phyloP scores from a whole-genome alignment of 2,329 filamentous ascomycete genomes.

The Gnomoniopsis smithogilvyi region DNA sequence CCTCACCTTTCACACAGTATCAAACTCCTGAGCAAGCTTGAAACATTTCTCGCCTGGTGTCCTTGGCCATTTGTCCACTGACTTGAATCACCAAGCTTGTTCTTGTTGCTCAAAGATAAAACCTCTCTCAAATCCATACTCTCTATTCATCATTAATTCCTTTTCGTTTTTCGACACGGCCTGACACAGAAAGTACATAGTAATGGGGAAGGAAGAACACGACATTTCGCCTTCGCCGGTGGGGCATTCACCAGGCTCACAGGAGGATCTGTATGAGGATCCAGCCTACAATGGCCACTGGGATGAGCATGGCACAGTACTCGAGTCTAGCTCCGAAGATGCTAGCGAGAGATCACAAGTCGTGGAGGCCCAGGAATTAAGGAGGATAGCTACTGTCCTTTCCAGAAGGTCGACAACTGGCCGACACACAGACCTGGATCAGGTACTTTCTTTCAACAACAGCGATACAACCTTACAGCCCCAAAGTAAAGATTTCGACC shows the following conservation, averaged over 20 bases:
- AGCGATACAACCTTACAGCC: slow-evolving; percentile 36
- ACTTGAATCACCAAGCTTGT: too few relatives aligned
- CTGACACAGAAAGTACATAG: neutral
- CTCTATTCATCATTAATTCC: too few relatives aligned
- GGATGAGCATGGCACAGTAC: neutral
- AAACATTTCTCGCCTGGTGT: too few relatives aligned
- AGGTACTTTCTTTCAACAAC: slow-evolving; percentile 8
- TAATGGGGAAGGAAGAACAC: neutral
- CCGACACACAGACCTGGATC: neutral
- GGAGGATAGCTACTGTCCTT: slow-evolving; percentile 7
- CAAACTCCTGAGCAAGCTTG: too few relatives aligned
- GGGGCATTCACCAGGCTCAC: neutral
- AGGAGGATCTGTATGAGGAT: neutral
- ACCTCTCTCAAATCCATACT: too few relatives aligned
- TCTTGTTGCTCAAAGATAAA: too few relatives aligned
- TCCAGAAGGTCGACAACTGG: slow-evolving; percentile 7
- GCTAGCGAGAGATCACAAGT: neutral
- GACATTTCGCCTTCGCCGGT: neutral
- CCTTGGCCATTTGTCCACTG: too few relatives aligned
- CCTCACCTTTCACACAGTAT: too few relatives aligned
- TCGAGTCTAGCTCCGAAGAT: neutral
- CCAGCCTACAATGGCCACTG: neutral
- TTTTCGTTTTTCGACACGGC: too few relatives aligned
- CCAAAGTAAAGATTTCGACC: slow-evolving; percentile 35
- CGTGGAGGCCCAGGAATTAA: neutral